Base-by-base conservation (phyloP, 108 stramenopile species). In the Epithemia pelagica region DNA sequence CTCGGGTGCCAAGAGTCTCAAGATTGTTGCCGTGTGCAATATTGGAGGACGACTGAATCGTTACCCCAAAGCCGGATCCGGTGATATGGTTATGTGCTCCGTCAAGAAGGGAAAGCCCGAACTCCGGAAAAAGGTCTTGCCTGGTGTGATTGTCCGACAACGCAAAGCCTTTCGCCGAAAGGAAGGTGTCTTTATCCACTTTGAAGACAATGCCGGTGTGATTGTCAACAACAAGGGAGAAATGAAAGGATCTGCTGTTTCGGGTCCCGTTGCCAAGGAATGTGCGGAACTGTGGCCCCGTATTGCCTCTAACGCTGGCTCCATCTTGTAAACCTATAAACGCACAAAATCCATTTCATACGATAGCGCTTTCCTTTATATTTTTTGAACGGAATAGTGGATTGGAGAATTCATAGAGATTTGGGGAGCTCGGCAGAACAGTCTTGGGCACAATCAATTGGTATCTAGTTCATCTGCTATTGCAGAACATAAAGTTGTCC, bases 151-250 rank as follows among this genome's bases (percentile, higher is more conserved):
- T 71, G 95, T 99, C 60, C 78, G 99, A 77, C 97, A 98, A 89
- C 91, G 99, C 82, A 99, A 99, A 86, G 82, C 95, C 52, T 99
- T 97, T 91, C 83, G 99, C 74, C 85, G 99, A 74, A 97, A 97
- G 95, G 98, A 99, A 81, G 98, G 98, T 32, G 91, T 96, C 25
- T 97, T 97, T 79, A 98, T 98, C 71, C 96, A 98, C 82, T 99
- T 99, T 75, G 99, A 99, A 78, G 99, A 99, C 79, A 96, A 89
- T 82, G 99, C 97, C 23, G 99, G 98, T 70, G 99, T 99, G 33
- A 99, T 99, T 76, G 99, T 99, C 62, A 99, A 99, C 88, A 96
- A 96, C 83, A 98, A 99, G 96, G 99, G 99, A 68, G 99, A 99
- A 84, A 99, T 99, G 99, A 99, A 99, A 89, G 99, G 99, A 30